Conservation (phyloP, 106 monocot genomes). For the Dioscorea alata region DNA sequence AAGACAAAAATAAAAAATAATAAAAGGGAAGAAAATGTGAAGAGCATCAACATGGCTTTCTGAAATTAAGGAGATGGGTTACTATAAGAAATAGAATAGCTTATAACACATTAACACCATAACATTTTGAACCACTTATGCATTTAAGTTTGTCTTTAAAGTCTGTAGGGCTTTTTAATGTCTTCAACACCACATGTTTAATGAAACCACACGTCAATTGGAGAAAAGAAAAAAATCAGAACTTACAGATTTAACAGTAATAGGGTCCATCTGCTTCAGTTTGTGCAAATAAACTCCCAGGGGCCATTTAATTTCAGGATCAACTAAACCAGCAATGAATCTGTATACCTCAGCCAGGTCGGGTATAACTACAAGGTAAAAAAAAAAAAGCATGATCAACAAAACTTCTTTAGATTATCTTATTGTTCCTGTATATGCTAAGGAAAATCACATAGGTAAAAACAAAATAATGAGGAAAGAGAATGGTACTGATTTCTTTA, state of each 20-base stretch:
- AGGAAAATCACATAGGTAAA: neutral
- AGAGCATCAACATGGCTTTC: too few species aligned
- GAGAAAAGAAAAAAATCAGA: neutral
- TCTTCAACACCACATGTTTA: neutral
- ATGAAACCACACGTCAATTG: neutral
- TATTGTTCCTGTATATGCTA: neutral
- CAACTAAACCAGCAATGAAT: conserved; percentile 60
- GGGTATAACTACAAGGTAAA: conserved; percentile 22
- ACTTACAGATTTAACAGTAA: conserved; percentile 52
- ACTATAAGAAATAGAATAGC: neutral
- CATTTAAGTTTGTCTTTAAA: neutral
- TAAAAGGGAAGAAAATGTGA: too few species aligned
- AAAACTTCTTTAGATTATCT: neutral
- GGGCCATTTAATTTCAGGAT: conserved; percentile 38
- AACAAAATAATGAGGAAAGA: neutral
- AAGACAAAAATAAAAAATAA: too few species aligned
- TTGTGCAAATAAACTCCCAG: conserved; percentile 41
- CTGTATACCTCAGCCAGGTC: conserved; percentile 59
- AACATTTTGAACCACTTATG: neutral
- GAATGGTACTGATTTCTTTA: neutral
- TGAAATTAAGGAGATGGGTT: neutral
- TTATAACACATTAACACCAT: neutral
- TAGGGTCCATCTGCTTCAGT: conserved; percentile 56
- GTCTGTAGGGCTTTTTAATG: neutral
- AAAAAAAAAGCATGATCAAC: neutral